These are phyloP conservation scores for Silene vulgaris DNA, from an alignment of 179 eudicot genomes.

Conservation along the genomic window DNA sequence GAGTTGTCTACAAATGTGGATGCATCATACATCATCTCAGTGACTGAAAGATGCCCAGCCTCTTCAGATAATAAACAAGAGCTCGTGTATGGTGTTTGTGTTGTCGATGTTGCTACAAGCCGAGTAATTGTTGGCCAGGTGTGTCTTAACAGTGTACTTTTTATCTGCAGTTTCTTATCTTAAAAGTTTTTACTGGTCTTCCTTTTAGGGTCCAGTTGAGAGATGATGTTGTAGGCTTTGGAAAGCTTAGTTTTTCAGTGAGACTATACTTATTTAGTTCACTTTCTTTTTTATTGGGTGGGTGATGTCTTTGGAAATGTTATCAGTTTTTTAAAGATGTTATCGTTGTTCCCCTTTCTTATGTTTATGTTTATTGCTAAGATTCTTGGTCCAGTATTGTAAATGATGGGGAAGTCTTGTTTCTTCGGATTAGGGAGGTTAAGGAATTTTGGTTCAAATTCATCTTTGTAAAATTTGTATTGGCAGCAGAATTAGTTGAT, in stretches of 20 bases:
- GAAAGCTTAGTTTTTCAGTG: neutral
- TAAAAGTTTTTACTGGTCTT: neutral
- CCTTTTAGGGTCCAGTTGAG: neutral
- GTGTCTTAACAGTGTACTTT: conserved; percentile 17
- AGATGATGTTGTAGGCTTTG: neutral
- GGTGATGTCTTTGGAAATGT: neutral
- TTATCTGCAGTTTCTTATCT: conserved; percentile 1
- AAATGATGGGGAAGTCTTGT: neutral
- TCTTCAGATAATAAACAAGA: conserved; percentile 35
- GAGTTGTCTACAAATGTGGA: conserved; percentile 76
- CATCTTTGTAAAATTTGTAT: neutral
- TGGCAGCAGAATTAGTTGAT: neutral
- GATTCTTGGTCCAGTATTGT: too few species aligned
- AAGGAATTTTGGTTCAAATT: neutral
- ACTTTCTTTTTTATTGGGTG: neutral
- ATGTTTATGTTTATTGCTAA: neutral
- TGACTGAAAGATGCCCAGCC: conserved; percentile 53
- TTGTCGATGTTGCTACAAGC: conserved; percentile 78
- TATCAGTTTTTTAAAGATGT: neutral
- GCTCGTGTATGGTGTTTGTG: conserved; percentile 68
- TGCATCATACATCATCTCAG: conserved; percentile 80
- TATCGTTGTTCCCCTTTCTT: neutral
- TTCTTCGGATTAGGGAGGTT: neutral
- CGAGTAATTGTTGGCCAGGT: conserved; percentile 90
- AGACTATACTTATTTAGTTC: neutral